Evolutionary conservation across 139 green algal species (phyloP).

Genomic region (Chlorella sp.): DNA sequence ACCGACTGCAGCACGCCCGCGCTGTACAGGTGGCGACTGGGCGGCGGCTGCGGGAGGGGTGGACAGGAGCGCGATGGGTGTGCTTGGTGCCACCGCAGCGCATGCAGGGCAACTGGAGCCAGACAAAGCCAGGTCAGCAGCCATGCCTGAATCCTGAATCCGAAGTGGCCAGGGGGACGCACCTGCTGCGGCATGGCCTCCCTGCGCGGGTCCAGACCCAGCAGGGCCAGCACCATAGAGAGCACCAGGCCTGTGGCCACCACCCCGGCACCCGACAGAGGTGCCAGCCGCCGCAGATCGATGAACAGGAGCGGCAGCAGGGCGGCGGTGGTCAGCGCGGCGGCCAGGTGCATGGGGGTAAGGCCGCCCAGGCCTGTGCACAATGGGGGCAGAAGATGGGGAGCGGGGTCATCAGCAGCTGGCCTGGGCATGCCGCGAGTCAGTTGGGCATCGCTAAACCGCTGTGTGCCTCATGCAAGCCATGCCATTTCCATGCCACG

Average conservation of each 20-base stretch:
- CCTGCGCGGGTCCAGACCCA: constrained; percentile 41
- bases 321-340: constrained; percentile 15
- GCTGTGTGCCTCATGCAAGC: too few relatives aligned
- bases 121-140: too few relatives aligned
- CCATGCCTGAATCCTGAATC: too few relatives aligned
- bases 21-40: constrained; percentile 10
- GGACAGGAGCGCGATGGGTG: too few relatives aligned
- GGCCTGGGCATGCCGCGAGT: too few relatives aligned
- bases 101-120: too few relatives aligned
- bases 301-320: constrained; percentile 41
- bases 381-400: background rate
- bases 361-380: constrained; percentile 23
- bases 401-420: too few relatives aligned
- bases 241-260: constrained; percentile 38
- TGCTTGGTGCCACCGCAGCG: too few relatives aligned
- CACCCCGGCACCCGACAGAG: constrained; percentile 41
- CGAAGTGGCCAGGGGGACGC: background rate
- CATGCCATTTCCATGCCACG: background rate
- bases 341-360: constrained; percentile 22
- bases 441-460: too few relatives aligned
- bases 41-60: constrained; percentile 22
- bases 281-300: constrained; percentile 38
- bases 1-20: constrained; percentile 43
- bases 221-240: constrained; percentile 26
- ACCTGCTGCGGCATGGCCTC: constrained; percentile 39